These are phyloP conservation scores for Ricinus communis DNA, from an alignment of 345 rosid genomes.

Conservation along the genomic window DNA sequence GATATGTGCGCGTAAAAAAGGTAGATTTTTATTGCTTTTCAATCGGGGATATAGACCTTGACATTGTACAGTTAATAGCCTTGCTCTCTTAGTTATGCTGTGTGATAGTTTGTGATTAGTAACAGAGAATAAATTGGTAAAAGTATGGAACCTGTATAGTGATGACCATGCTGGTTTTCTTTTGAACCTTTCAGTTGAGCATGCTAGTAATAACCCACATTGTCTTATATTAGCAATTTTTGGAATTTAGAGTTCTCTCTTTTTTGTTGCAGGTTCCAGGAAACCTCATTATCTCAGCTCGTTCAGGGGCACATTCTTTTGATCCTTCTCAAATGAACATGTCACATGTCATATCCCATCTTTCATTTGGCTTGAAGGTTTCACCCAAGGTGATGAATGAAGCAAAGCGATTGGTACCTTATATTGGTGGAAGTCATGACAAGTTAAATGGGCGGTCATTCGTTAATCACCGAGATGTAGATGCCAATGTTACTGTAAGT, in stretches of 20 bases:
- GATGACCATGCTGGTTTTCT: not conserved
- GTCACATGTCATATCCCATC: slow-evolving; percentile 90
- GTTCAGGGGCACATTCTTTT: slow-evolving; percentile 89
- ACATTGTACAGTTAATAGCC: not conserved
- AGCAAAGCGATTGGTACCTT: slow-evolving; percentile 64
- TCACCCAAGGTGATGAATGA: slow-evolving; percentile 59
- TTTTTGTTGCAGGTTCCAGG: slow-evolving; percentile 97
- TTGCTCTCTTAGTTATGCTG: slow-evolving; percentile 13
- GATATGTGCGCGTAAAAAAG: slow-evolving; percentile 94
- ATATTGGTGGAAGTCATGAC: slow-evolving; percentile 79
- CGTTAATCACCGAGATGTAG: slow-evolving; percentile 71
- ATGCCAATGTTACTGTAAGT: slow-evolving; percentile 96
- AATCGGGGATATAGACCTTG: not conserved
- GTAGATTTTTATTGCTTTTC: slow-evolving; percentile 31
- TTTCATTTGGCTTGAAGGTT: slow-evolving; percentile 80
- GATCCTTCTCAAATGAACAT: slow-evolving; percentile 88
- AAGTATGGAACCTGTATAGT: not conserved
- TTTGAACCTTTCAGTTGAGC: not conserved
- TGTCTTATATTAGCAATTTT: not conserved
- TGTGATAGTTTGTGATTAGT: not conserved
- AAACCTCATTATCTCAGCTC: slow-evolving; percentile 83
- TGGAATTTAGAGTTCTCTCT: slow-evolving; percentile 7
- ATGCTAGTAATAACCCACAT: not conserved
- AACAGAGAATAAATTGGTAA: not conserved
- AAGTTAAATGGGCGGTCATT: slow-evolving; percentile 75